Evolutionary conservation across 805 yeast species (phyloP).

Genomic region (Soucietia sequanensis): DNA sequence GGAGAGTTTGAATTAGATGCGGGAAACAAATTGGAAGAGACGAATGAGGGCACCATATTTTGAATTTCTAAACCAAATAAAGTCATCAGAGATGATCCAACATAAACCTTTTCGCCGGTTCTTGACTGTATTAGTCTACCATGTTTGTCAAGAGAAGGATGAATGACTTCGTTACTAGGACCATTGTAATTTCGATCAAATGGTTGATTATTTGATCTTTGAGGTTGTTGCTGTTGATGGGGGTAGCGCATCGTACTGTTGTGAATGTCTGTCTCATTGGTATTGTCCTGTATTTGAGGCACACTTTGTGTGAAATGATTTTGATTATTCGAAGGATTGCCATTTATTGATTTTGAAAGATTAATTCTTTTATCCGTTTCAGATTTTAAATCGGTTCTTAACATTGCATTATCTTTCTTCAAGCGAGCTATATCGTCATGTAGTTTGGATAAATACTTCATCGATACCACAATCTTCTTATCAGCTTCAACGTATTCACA

Average conservation of each 20-base stretch:
- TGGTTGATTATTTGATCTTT: background rate
- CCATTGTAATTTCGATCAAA: background rate
- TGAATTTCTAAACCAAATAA: constrained; percentile 76
- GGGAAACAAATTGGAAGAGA: constrained; percentile 12
- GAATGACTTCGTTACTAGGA: constrained; percentile 49
- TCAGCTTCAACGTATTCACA: constrained; percentile 76
- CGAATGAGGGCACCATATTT: constrained; percentile 49
- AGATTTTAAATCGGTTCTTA: constrained; percentile 45
- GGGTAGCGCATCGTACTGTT: too few relatives aligned
- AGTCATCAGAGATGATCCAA: constrained; percentile 83
- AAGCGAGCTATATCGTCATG: constrained; percentile 66
- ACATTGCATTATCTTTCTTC: constrained; percentile 62
- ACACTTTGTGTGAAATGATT: too few relatives aligned
- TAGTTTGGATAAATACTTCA: constrained; percentile 63
- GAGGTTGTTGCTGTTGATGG: constrained; percentile 5
- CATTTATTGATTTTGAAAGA: background rate
- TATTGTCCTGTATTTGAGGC: too few relatives aligned
- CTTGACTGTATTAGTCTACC: constrained; percentile 72
- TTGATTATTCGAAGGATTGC: too few relatives aligned
- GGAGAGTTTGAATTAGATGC: constrained; percentile 6
- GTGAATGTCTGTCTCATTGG: background rate
- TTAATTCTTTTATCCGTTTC: constrained; percentile 13
- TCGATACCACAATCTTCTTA: constrained; percentile 68
- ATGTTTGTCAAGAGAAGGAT: constrained; percentile 68
- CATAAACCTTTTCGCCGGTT: constrained; percentile 73